phyloP scores from a whole-genome alignment of 164 flowering plant species.

The Brasenia schreberi region DNA sequence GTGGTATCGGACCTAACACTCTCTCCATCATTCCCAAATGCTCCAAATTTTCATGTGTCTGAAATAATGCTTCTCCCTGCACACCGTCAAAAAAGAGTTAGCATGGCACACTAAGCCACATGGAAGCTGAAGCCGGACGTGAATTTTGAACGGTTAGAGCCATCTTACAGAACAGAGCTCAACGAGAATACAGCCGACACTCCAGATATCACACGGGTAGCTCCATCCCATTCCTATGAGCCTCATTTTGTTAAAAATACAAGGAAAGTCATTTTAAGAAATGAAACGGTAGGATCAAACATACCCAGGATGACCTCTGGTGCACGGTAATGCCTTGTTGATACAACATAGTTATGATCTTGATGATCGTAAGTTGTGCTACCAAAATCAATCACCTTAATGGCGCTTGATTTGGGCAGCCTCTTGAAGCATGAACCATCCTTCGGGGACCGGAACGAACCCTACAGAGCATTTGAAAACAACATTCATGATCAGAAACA shows the following conservation, averaged over 20 bases:
- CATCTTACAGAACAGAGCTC: too few relatives aligned
- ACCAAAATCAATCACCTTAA: slow-evolving; percentile 86
- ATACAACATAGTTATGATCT: slow-evolving; percentile 61
- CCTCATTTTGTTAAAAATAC: too few relatives aligned
- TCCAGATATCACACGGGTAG: slow-evolving; percentile 79
- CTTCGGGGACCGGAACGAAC: slow-evolving; percentile 1
- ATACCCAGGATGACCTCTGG: slow-evolving; percentile 86
- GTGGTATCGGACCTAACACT: slow-evolving; percentile 59
- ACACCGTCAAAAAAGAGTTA: too few relatives aligned
- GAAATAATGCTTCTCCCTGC: slow-evolving; percentile 80
- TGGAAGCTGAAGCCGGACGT: too few relatives aligned
- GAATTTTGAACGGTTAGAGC: too few relatives aligned
- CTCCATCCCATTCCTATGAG: slow-evolving; percentile 70
- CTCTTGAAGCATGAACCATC: slow-evolving; percentile 42
- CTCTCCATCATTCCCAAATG: slow-evolving; percentile 84
- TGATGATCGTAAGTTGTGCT: slow-evolving; percentile 67
- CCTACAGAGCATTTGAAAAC: neutral
- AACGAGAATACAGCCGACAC: slow-evolving; percentile 69
- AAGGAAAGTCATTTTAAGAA: too few relatives aligned
- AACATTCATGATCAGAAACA: neutral
- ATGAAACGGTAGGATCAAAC: neutral
- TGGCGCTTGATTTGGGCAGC: slow-evolving; percentile 52
- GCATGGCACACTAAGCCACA: too few relatives aligned
- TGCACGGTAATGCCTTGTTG: slow-evolving; percentile 80
- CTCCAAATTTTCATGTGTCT: slow-evolving; percentile 67